A percentile compares a stretch with the other conserved stretches of the same genome.
phyloP scores from a whole-genome alignment of 192 early-diverging fungal genomes.

The Gaertneriomyces sp. region DNA sequence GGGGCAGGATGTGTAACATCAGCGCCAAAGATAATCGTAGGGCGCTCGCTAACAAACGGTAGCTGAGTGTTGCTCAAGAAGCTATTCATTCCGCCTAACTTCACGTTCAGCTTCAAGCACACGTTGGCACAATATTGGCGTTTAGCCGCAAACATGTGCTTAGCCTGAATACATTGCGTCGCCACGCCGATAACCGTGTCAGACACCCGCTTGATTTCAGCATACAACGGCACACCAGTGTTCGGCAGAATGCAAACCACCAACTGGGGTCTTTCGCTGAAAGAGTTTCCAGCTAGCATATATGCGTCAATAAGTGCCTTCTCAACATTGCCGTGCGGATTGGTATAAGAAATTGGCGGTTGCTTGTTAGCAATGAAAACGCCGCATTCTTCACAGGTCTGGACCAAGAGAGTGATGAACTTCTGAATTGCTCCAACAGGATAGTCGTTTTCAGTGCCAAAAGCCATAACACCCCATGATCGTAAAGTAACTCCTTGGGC shows the following conservation, averaged over 20 bases:
- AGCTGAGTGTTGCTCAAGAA: constrained; percentile 57
- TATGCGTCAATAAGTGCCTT: constrained; percentile 67
- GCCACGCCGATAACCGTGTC: constrained; percentile 87
- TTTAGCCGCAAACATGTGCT: constrained; percentile 70
- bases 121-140: constrained; percentile 95
- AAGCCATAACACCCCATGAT: constrained; percentile 81
- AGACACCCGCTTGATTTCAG: constrained; percentile 80
- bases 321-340: constrained; percentile 64
- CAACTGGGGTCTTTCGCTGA: constrained; percentile 69
- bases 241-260: constrained; percentile 79
- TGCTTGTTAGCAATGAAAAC: constrained; percentile 52
- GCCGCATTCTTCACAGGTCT: constrained; percentile 70
- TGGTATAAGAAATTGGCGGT: constrained; percentile 56
- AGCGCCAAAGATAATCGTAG: constrained; percentile 85
- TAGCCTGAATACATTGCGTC: constrained; percentile 87
- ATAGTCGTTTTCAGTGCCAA: constrained; percentile 56
- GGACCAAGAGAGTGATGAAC: constrained; percentile 72
- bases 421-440: constrained; percentile 53
- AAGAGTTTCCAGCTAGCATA: constrained; percentile 61
- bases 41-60: constrained; percentile 65
- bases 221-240: constrained; percentile 76
- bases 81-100: constrained; percentile 87
- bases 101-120: constrained; percentile 89
- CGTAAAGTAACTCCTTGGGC: constrained; percentile 66
- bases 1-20: constrained; percentile 73